Conservation (phyloP, 2,329 filamentous ascomycete species). For the Ophiocordyceps camponoti-floridani region DNA sequence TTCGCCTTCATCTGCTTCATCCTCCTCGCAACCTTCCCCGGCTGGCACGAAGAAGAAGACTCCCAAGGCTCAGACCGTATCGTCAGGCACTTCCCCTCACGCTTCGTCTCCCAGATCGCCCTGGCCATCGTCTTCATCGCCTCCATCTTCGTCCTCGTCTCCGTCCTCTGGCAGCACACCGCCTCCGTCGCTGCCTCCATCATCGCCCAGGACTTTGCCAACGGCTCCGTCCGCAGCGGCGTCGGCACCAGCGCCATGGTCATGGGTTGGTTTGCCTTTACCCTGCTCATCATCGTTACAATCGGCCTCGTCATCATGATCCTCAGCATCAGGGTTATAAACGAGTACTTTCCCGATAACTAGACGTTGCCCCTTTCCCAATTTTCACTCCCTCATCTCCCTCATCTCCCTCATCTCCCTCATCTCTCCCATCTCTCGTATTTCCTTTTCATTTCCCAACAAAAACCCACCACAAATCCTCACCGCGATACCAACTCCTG, state of each 20-base stretch:
- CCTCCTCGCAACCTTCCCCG: constrained; percentile 87
- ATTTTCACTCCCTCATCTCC: not conserved
- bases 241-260: constrained; percentile 95
- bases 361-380: not conserved
- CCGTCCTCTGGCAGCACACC: constrained; percentile 78
- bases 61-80: constrained; percentile 68
- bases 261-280: constrained; percentile 93
- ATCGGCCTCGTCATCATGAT: constrained; percentile 95
- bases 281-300: constrained; percentile 82
- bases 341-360: constrained; percentile 28
- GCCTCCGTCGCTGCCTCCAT: constrained; percentile 89
- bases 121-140: constrained; percentile 79
- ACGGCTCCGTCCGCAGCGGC: constrained; percentile 70
- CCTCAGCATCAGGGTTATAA: constrained; percentile 69
- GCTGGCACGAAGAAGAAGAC: constrained; percentile 88
- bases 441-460: not conserved
- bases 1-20: constrained; percentile 94
- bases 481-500: no score
- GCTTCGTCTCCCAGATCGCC: constrained; percentile 81
- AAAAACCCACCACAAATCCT: not conserved
- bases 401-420: not conserved
- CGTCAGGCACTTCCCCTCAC: constrained; percentile 84
- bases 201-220: constrained; percentile 82
- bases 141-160: constrained; percentile 56
- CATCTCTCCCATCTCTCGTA: no score